These are phyloP conservation scores for Plectosphaerella cucumerina DNA, from an alignment of 2,329 filamentous ascomycete genomes.

Conservation along the genomic window DNA sequence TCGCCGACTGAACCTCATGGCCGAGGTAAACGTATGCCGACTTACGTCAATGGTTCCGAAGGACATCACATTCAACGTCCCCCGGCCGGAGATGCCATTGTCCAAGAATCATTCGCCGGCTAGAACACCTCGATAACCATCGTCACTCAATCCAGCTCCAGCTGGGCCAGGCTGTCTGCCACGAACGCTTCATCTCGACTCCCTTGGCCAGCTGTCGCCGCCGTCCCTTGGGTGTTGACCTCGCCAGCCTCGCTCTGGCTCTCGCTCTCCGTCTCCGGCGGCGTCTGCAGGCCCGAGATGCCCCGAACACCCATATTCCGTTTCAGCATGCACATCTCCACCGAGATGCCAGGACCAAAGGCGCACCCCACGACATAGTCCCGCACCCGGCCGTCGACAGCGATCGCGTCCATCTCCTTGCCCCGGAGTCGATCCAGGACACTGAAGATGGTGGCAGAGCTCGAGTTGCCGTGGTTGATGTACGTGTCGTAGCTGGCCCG, in stretches of 20 bases:
- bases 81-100: too few relatives aligned
- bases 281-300: conserved; percentile 40
- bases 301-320: conserved; percentile 30
- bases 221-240: not conserved
- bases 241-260: conserved; percentile 35
- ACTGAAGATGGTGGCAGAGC: conserved; percentile 65
- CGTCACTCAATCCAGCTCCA: conserved; percentile 16
- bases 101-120: too few relatives aligned
- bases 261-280: conserved; percentile 52
- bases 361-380: conserved; percentile 64
- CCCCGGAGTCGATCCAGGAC: conserved; percentile 58
- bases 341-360: conserved; percentile 64
- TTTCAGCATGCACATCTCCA: conserved; percentile 66
- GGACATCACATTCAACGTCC: too few relatives aligned
- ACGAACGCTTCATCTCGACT: conserved; percentile 13
- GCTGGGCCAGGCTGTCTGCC: conserved; percentile 13
- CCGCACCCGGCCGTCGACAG: conserved; percentile 41
- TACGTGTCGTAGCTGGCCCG: conserved; percentile 68
- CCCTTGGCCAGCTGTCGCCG: not conserved
- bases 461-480: conserved; percentile 64
- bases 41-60: too few relatives aligned
- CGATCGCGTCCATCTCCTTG: conserved; percentile 56
- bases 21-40: too few relatives aligned
- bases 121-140: not conserved
- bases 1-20: too few relatives aligned